Base-by-base conservation (phyloP, 2,329 filamentous ascomycete species). In the Talaromyces sp. region DNA sequence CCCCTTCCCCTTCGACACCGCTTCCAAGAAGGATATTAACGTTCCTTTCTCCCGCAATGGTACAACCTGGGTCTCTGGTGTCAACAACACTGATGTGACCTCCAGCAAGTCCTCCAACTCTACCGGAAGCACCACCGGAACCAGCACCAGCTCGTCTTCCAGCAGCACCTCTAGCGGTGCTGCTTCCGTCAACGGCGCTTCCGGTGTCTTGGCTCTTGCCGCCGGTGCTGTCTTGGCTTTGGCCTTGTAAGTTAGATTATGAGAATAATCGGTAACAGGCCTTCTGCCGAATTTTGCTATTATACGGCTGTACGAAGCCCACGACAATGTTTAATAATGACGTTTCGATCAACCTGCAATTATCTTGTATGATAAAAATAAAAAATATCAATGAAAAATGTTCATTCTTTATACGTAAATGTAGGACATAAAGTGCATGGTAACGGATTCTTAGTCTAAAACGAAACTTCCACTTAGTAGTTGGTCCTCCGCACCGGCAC, bases 1-100 rank as follows among this genome's bases (percentile, higher is more conserved):
- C 62, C 76, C 76, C 16, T 71, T 76, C 59, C 75, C 75, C 1
- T 74, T 71, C 56, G 71, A 76, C 43, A 65, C 69, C 2, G 65
- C 65, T 54, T 69, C 64, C 47, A 68, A 69, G 49, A 73, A 71
- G 65, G 76, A 75, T 37, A 22, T 69, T 22, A 68, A 73, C 58
- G 73, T 75, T 39, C 1, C 60, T 19, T 63, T 66, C 54, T 66
- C 64, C 22, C 60, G 54, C n/a, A 66, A 66, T 49, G 64, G 64
- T 10, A 63, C 64, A 11, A 66, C 64, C 13, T 66, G 60, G 60
- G 6, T 66, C 43, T 63, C 64, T n/a, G 64, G 64, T 50, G 64
- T 66, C 3, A 66, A 66, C 64, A 62, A 66, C 60, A 66, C 64
- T 31, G 47, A 22, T 8, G 19, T 63, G 43, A 37, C 64, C 16